A percentile compares a stretch with the other conserved stretches of the same genome.
Evolutionary conservation across 176 grass and related monocot genomes (phyloP).

Genomic region (Aegilops bicornis): DNA sequence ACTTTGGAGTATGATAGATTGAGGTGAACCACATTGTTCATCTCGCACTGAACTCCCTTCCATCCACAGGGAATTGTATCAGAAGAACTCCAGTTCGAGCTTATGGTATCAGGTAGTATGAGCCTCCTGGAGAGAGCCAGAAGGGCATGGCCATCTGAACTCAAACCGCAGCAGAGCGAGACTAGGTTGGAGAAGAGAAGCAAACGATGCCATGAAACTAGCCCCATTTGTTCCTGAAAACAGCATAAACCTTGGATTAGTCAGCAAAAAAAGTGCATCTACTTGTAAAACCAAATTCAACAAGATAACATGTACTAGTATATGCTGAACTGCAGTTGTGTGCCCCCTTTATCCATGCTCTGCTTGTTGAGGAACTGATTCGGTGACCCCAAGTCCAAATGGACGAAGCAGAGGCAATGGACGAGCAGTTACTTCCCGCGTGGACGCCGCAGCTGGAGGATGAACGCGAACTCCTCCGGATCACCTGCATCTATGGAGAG

Average conservation of each 20-base stretch:
- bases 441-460: background rate
- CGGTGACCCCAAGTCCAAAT: background rate
- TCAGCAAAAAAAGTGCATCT: background rate
- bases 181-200: conserved; percentile 22
- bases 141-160: conserved; percentile 47
- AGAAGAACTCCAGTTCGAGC: conserved; percentile 46
- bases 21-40: conserved; percentile 28
- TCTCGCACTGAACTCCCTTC: conserved; percentile 44
- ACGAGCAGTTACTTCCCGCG: background rate
- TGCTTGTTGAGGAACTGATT: background rate
- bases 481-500: background rate
- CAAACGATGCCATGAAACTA: background rate
- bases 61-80: conserved; percentile 53
- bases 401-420: background rate
- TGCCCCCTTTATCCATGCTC: no score
- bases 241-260: background rate
- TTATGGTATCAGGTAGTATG: conserved; percentile 30
- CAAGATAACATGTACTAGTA: no score
- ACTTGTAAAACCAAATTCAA: no score
- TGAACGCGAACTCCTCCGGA: background rate
- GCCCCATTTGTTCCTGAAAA: conserved; percentile 33
- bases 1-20: conserved; percentile 28
- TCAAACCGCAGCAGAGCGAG: conserved; percentile 37
- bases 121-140: conserved; percentile 49
- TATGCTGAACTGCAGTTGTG: no score